These are phyloP conservation scores for Globisporangium perplexum DNA, from an alignment of 352 stramenopile genomes.

Conservation along the genomic window DNA sequence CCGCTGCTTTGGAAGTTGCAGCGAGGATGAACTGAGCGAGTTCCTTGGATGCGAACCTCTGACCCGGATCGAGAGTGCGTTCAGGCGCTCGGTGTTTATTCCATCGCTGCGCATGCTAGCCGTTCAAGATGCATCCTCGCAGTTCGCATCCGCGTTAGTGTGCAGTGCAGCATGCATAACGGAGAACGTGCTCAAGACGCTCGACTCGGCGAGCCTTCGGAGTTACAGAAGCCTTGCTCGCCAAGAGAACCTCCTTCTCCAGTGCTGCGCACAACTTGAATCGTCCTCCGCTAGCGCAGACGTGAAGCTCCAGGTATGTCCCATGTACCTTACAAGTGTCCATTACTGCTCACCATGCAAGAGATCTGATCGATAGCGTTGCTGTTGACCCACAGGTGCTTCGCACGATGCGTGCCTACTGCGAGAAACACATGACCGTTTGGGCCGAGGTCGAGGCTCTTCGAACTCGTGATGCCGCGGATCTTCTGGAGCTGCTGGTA, in stretches of 20 bases:
- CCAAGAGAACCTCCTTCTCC: background rate
- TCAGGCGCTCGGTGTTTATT: slow-evolving; percentile 1
- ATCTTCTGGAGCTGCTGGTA: background rate
- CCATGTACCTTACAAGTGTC: too few species aligned
- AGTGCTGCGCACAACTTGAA: background rate
- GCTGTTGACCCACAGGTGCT: background rate
- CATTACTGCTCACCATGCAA: too few species aligned
- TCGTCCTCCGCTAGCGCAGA: background rate
- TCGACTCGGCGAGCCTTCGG: background rate
- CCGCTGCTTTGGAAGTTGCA: slow-evolving; percentile 5
- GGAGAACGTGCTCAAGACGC: slow-evolving; percentile 1
- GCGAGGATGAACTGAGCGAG: background rate
- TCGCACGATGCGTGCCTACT: slow-evolving; percentile 1
- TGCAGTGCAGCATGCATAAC: background rate
- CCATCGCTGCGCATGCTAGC: background rate
- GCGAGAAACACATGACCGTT: background rate
- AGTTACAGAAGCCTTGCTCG: background rate
- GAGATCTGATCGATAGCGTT: too few species aligned
- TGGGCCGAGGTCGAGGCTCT: slow-evolving; percentile 1
- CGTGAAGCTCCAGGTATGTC: slow-evolving; percentile 2
- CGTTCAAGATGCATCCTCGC: background rate
- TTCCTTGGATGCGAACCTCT: slow-evolving; percentile 1
- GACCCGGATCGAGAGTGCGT: background rate
- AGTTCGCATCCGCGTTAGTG: background rate
- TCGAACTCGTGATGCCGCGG: background rate